Percentiles rank a stretch among this genome's conserved stretches.
Conservation (phyloP, 2,329 filamentous ascomycete species). For the Arthroderma sp. region DNA sequence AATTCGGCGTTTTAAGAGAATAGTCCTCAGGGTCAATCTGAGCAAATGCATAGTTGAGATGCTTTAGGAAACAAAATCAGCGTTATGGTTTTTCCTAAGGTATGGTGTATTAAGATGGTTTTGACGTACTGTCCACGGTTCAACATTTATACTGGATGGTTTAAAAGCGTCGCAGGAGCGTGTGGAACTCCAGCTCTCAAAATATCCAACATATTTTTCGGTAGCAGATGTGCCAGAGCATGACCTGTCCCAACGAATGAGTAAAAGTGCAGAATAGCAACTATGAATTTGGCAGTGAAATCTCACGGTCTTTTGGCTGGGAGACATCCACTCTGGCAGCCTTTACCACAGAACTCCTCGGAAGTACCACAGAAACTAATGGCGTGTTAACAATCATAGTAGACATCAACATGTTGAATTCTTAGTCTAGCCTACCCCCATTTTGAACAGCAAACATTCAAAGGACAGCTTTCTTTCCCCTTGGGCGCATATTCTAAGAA, state of each 20-base stretch:
- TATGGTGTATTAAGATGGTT: too few species aligned
- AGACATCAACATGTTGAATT: not conserved
- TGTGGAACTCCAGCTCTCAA: slow-evolving; percentile 19
- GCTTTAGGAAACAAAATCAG: not conserved
- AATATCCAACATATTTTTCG: slow-evolving; percentile 22
- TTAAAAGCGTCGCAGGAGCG: slow-evolving; percentile 4
- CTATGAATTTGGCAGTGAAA: too few species aligned
- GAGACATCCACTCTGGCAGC: slow-evolving; percentile 2
- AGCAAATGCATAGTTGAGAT: slow-evolving; percentile 28
- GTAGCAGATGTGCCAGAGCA: slow-evolving; percentile 1
- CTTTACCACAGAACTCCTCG: not conserved
- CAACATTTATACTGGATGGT: slow-evolving; percentile 5
- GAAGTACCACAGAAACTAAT: slow-evolving; percentile 5
- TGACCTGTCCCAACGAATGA: slow-evolving; percentile 2
- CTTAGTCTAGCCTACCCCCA: slow-evolving; percentile 12
- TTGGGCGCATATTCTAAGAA: slow-evolving; percentile 2
- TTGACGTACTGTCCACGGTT: slow-evolving; percentile 4
- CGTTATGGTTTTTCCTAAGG: too few species aligned
- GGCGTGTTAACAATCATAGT: not conserved
- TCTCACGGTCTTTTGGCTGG: slow-evolving; percentile 3
- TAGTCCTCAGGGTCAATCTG: not conserved
- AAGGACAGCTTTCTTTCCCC: slow-evolving; percentile 16
- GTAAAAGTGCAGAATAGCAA: not conserved
- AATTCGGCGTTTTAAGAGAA: not conserved
- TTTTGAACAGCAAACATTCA: slow-evolving; percentile 26